Evolutionary conservation across 1,139 yeast genomes (phyloP).

Genomic region (Pichia sp.): DNA sequence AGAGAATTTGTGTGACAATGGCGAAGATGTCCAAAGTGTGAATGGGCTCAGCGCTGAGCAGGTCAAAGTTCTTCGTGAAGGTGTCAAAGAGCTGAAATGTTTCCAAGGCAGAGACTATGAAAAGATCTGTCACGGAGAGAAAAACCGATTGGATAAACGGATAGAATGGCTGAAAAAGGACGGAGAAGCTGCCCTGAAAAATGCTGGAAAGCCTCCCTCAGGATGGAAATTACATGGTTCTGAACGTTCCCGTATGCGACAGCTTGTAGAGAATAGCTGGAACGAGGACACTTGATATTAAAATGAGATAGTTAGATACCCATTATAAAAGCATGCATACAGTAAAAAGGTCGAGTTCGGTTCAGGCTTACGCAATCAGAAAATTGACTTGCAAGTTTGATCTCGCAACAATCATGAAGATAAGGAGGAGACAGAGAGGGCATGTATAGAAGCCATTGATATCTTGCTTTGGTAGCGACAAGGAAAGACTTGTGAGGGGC

Average conservation of each 20-base stretch:
- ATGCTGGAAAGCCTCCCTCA: conserved; percentile 2
- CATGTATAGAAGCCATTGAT: too few relatives aligned
- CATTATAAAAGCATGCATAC: background rate
- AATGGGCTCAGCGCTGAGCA: background rate
- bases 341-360: background rate
- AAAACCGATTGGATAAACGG: conserved; percentile 18
- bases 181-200: conserved; percentile 14
- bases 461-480: too few relatives aligned
- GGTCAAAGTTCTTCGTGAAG: background rate
- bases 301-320: background rate
- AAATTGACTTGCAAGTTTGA: too few relatives aligned
- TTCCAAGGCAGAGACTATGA: conserved; percentile 21
- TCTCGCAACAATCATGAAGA: background rate
- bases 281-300: background rate
- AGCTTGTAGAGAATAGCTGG: conserved; percentile 3
- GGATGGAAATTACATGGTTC: conserved; percentile 6
- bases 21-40: background rate
- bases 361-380: conserved; percentile 15
- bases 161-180: conserved; percentile 26
- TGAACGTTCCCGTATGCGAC: background rate
- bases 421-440: too few relatives aligned
- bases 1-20: conserved; percentile 22
- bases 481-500: background rate
- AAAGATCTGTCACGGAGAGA: conserved; percentile 21
- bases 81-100: conserved; percentile 16